phyloP scores from a whole-genome alignment of 768 basidiomycete species.

The Suillus brevipes region DNA sequence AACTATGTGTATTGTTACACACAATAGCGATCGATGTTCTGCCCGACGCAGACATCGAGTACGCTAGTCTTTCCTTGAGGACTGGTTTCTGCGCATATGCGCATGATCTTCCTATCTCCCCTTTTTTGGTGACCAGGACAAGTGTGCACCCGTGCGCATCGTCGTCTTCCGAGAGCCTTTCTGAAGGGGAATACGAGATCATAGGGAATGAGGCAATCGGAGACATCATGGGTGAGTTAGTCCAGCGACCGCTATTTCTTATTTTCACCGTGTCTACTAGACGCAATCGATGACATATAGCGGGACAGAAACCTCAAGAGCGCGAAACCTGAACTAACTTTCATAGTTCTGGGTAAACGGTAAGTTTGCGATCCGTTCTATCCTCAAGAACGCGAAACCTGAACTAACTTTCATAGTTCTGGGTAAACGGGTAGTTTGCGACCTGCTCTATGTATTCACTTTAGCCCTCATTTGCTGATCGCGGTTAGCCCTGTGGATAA shows the following conservation, averaged over 20 bases:
- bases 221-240: conserved; percentile 41
- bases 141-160: conserved; percentile 27
- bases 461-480: background rate
- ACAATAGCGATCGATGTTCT: no score
- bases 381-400: conserved; percentile 26
- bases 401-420: conserved; percentile 58
- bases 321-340: conserved; percentile 44
- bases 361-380: conserved; percentile 20
- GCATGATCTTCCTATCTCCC: no score
- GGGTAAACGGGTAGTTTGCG: conserved; percentile 48
- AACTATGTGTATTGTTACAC: no score
- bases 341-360: conserved; percentile 64
- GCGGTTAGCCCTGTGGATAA: no score
- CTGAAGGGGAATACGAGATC: conserved; percentile 49
- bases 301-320: background rate
- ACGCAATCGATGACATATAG: conserved; percentile 31
- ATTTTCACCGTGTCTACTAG: conserved; percentile 16
- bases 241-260: background rate
- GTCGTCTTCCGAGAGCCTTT: conserved; percentile 53
- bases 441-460: background rate
- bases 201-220: conserved; percentile 46
- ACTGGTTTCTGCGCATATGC: no score
- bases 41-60: no score
- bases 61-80: no score
- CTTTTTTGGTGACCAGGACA: conserved; percentile 8